These are phyloP conservation scores for Calonectria pseudoturangicola DNA, from an alignment of 2,329 filamentous ascomycete species.

Conservation along the genomic window DNA sequence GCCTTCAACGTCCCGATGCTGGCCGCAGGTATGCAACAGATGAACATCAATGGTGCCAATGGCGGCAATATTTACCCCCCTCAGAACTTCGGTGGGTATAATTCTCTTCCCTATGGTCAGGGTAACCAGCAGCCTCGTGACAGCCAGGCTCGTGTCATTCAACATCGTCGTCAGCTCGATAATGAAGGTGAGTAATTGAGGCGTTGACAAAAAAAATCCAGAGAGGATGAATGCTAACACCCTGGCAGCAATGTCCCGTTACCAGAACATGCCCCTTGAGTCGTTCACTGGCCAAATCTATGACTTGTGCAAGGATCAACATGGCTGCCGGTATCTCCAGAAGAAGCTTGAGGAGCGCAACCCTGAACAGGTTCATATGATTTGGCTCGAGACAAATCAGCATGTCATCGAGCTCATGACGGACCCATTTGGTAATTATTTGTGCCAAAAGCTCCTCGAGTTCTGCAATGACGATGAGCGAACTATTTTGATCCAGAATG, in stretches of 20 bases:
- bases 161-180: slow-evolving; percentile 84
- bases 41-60: slow-evolving; percentile 72
- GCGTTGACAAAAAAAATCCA: background rate
- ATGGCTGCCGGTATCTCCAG: slow-evolving; percentile 96
- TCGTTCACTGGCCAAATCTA: slow-evolving; percentile 90
- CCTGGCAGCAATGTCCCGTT: slow-evolving; percentile 81
- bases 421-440: slow-evolving; percentile 98
- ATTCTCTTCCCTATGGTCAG: slow-evolving; percentile 69
- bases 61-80: slow-evolving; percentile 69
- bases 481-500: slow-evolving; percentile 92
- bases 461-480: slow-evolving; percentile 97
- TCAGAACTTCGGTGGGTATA: slow-evolving; percentile 76
- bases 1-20: slow-evolving; percentile 69
- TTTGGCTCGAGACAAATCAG: slow-evolving; percentile 94
- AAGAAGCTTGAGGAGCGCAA: slow-evolving; percentile 96
- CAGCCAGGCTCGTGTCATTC: slow-evolving; percentile 84
- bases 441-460: slow-evolving; percentile 98
- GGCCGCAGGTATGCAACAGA: slow-evolving; percentile 80
- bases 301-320: slow-evolving; percentile 95
- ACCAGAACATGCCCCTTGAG: slow-evolving; percentile 88
- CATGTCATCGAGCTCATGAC: slow-evolving; percentile 99
- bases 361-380: slow-evolving; percentile 89
- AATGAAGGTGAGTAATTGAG: slow-evolving; percentile 75
- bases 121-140: slow-evolving; percentile 77
- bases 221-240: slow-evolving; percentile 54